These are phyloP conservation scores for Dendrostoma leiphaemia DNA, from an alignment of 2,329 filamentous ascomycete genomes.

Conservation along the genomic window DNA sequence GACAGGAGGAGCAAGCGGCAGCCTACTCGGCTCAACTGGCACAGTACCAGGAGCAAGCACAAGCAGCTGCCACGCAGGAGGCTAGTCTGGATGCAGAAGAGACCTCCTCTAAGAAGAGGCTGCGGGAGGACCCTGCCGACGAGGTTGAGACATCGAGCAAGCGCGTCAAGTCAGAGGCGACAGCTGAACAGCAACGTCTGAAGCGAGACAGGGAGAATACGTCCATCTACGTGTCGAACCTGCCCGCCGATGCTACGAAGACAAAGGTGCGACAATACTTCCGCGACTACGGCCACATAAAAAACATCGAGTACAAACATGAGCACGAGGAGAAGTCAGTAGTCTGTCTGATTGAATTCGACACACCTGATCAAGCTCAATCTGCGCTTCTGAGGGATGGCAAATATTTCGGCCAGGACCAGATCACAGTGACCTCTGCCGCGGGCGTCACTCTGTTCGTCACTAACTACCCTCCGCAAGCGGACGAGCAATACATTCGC, in stretches of 20 bases:
- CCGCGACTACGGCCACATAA: constrained; percentile 82
- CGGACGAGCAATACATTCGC: constrained; percentile 69
- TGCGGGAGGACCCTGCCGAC: constrained; percentile 59
- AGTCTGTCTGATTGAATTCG: constrained; percentile 82
- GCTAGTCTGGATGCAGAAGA: constrained; percentile 28
- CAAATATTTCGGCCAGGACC: constrained; percentile 72
- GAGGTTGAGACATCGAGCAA: constrained; percentile 59
- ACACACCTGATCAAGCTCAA: constrained; percentile 73
- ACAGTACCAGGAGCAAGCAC: constrained; percentile 29
- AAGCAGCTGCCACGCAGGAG: constrained; percentile 32
- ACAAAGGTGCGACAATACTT: constrained; percentile 85
- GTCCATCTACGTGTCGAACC: constrained; percentile 74
- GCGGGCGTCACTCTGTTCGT: constrained; percentile 82
- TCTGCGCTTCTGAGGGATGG: constrained; percentile 79
- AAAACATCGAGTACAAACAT: constrained; percentile 67
- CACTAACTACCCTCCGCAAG: constrained; percentile 80
- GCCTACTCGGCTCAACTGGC: constrained; percentile 52
- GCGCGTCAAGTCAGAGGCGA: constrained; percentile 54
- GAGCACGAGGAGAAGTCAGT: constrained; percentile 60
- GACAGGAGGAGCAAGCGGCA: constrained; percentile 63
- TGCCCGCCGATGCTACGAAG: constrained; percentile 69
- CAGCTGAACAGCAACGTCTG: constrained; percentile 35
- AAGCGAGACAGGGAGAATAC: constrained; percentile 91
- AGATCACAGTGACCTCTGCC: constrained; percentile 72
- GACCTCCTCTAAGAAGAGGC: constrained; percentile 62